Base-by-base conservation (phyloP, 192 early-diverging fungal species). In the Globomyces pollinis-pini region DNA sequence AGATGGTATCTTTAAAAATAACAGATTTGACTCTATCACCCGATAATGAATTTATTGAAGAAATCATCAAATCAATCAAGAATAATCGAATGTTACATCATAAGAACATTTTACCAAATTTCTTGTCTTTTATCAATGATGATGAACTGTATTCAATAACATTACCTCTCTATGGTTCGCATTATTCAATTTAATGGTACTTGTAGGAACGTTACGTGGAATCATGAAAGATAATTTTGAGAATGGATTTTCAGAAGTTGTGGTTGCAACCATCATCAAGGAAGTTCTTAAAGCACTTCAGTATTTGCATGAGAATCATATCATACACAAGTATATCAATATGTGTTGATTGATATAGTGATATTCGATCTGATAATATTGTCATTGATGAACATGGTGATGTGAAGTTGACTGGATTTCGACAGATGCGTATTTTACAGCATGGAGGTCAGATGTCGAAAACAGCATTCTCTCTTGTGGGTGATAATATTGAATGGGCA, bases 111-210 rank as follows among this genome's bases (percentile, higher is more conserved):
- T 64, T 84, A 5, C 80, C 82, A 0, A 76, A 78, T 58, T 75
- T 55, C 38, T 59, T 59, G 0, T 70, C 71, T 5, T 84, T 83
- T 58, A 61, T 78, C 11, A 73, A 81, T 32, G 64, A 74, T 23
- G 81, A 83, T 38, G 60, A 71, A 16, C 67, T 80, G 33, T 84
- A 80, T 80, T 74, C 70, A 12, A 80, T 83, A 4, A 83, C 82
- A 2, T 43, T 53, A n/a, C 75, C 82, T 7, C 63, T 81, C 50
- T 43, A 64, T 38, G 73, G 68, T 73, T 13, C 9, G n/a, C 7
- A 18, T 12, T 2, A 38, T n/a, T n/a, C 2, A 30, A 38, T 56
- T 5, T n/a, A n/a, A 38, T 1, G 24, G n/a, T n/a, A n/a, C n/a
- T 32, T 6, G 0, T 29, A 76, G 80, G 82, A 1, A 65, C 80